Conservation (phyloP, 2,329 filamentous ascomycete genomes). For the Orbilia quercus region DNA sequence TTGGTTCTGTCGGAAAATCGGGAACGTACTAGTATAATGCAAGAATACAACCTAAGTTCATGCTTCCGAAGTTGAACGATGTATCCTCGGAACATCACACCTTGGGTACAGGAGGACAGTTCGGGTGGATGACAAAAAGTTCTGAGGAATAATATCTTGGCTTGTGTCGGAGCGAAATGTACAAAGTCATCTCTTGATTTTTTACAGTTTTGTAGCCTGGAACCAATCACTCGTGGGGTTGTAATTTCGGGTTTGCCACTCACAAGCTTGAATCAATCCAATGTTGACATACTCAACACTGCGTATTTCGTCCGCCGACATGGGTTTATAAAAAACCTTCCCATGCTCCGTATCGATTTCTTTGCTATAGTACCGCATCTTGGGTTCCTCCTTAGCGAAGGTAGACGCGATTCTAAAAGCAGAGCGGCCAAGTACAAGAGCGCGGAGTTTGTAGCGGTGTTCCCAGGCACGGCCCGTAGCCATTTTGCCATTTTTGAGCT, state of each 20-base stretch:
- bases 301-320: slow-evolving; percentile 8
- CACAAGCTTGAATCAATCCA: slow-evolving; percentile 6
- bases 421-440: slow-evolving; percentile 7
- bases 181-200: too few relatives aligned
- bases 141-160: too few relatives aligned
- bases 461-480: slow-evolving; percentile 10
- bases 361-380: not conserved
- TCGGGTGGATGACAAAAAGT: too few relatives aligned
- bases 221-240: slow-evolving; percentile 26
- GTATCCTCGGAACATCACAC: too few relatives aligned
- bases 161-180: too few relatives aligned
- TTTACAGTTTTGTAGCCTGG: slow-evolving; percentile 32
- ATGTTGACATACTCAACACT: slow-evolving; percentile 12
- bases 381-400: not conserved
- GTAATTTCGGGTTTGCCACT: slow-evolving; percentile 43
- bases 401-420: slow-evolving; percentile 10
- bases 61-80: too few relatives aligned
- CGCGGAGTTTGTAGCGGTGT: slow-evolving; percentile 18
- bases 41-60: too few relatives aligned
- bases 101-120: too few relatives aligned
- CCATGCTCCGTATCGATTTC: not conserved
- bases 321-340: slow-evolving; percentile 8
- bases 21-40: too few relatives aligned
- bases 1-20: too few relatives aligned
- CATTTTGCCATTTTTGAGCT: not conserved